phyloP scores from a whole-genome alignment of 1,139 yeast genomes.

The Pichia sp. region DNA sequence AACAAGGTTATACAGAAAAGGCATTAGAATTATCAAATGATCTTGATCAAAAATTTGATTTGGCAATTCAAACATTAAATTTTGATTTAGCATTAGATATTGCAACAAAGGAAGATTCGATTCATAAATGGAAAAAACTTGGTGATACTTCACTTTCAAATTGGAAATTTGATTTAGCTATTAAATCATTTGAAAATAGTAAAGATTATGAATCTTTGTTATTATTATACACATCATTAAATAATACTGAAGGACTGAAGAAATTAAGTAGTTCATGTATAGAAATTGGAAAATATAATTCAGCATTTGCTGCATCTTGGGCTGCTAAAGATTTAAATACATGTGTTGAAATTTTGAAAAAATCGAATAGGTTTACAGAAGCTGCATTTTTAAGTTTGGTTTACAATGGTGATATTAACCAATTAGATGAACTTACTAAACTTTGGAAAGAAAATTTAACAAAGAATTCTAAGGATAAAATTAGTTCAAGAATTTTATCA shows the following conservation, averaged over 20 bases:
- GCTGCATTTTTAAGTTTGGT: slow-evolving; percentile 78
- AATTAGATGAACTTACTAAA: slow-evolving; percentile 41
- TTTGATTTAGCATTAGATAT: slow-evolving; percentile 68
- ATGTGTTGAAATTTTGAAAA: slow-evolving; percentile 60
- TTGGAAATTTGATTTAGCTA: slow-evolving; percentile 80
- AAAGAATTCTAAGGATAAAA: slow-evolving; percentile 44
- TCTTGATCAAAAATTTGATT: slow-evolving; percentile 77
- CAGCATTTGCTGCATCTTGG: slow-evolving; percentile 94
- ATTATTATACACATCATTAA: slow-evolving; percentile 76
- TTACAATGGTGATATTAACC: slow-evolving; percentile 49
- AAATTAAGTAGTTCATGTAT: slow-evolving; percentile 61
- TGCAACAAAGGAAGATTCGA: slow-evolving; percentile 49
- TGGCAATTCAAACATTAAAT: slow-evolving; percentile 64
- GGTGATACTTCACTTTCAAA: slow-evolving; percentile 79
- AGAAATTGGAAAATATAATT: slow-evolving; percentile 69
- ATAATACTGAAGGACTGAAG: slow-evolving; percentile 53
- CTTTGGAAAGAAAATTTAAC: slow-evolving; percentile 62
- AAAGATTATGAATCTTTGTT: slow-evolving; percentile 77
- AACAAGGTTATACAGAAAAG: slow-evolving; percentile 79
- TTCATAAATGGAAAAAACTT: slow-evolving; percentile 81
- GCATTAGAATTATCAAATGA: slow-evolving; percentile 81
- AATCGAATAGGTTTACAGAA: slow-evolving; percentile 71
- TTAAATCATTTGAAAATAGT: slow-evolving; percentile 72
- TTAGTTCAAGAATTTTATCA: slow-evolving; percentile 54
- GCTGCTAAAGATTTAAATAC: slow-evolving; percentile 61